Evolutionary conservation across 163 green algal species (phyloP).

Genomic region (Prototheca cutis): DNA sequence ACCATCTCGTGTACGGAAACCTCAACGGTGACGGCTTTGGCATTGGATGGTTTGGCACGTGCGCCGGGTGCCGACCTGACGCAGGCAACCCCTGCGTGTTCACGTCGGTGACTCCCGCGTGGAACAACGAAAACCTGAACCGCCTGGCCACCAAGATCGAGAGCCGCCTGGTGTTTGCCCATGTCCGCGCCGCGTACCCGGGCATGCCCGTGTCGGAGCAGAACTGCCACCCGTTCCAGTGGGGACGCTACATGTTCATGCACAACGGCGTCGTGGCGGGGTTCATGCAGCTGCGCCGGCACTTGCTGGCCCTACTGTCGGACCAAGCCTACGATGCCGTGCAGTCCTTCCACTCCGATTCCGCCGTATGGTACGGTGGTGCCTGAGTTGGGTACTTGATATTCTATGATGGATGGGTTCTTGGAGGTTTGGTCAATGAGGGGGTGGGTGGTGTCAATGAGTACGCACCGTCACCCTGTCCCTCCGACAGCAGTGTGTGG

Average conservation of each 20-base stretch:
- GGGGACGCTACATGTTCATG: slow-evolving; percentile 91
- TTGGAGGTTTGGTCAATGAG: too few species aligned
- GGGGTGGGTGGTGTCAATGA: too few species aligned
- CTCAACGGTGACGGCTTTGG: slow-evolving; percentile 71
- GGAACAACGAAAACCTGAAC: slow-evolving; percentile 93
- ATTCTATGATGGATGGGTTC: too few species aligned
- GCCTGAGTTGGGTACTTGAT: too few species aligned
- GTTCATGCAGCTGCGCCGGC: slow-evolving; percentile 67
- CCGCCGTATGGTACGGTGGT: slow-evolving; percentile 43
- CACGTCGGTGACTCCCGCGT: slow-evolving; percentile 83
- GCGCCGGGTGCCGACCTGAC: slow-evolving; percentile 17
- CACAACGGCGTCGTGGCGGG: slow-evolving; percentile 87
- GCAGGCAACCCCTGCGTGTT: slow-evolving; percentile 75
- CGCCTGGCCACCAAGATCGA: slow-evolving; percentile 80
- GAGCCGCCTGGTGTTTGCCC: slow-evolving; percentile 86
- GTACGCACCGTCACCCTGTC: too few species aligned
- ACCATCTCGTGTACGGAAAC: slow-evolving; percentile 59
- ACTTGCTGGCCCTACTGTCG: slow-evolving; percentile 54
- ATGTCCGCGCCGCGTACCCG: slow-evolving; percentile 65
- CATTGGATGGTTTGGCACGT: slow-evolving; percentile 68
- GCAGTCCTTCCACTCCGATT: slow-evolving; percentile 88
- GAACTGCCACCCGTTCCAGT: slow-evolving; percentile 82
- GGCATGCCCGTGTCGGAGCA: slow-evolving; percentile 94
- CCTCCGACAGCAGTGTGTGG: too few species aligned
- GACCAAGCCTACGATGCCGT: slow-evolving; percentile 79